A percentile compares a stretch with the other conserved stretches of the same genome.
Conservation (phyloP, 441 rosid species). For the Adansonia madagascariensis region DNA sequence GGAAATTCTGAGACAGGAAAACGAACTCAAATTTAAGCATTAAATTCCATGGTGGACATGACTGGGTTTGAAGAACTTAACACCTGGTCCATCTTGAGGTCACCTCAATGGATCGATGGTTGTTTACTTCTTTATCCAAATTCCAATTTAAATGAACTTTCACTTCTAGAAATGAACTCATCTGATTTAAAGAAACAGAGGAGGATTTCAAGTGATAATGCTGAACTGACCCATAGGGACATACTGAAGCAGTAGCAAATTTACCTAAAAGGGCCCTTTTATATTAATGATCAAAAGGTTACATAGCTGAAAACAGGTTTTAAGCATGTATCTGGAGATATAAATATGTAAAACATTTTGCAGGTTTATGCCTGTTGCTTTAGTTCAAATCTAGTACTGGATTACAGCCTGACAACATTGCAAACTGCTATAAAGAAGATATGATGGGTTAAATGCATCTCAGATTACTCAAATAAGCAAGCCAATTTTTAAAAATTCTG, state of each 20-base stretch:
- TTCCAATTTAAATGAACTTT: background rate
- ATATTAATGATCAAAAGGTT: conserved; percentile 1
- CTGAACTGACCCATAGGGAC: background rate
- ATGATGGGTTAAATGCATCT: background rate
- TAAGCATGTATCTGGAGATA: background rate
- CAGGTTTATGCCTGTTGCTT: background rate
- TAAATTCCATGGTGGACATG: conserved; percentile 2
- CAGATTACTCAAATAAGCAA: conserved; percentile 4
- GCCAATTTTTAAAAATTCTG: background rate
- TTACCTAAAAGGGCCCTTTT: background rate
- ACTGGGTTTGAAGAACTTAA: background rate
- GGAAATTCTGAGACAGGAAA: background rate
- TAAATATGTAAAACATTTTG: conserved; percentile 10
- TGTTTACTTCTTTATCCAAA: background rate
- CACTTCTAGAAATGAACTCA: background rate
- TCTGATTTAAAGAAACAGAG: background rate
- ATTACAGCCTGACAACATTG: background rate
- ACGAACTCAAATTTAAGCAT: background rate
- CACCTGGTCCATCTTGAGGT: background rate
- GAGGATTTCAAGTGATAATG: background rate
- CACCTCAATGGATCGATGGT: background rate
- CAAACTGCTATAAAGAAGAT: background rate
- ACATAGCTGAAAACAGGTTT: background rate
- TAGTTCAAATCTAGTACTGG: background rate
- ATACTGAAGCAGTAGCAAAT: conserved; percentile 11